Evolutionary conservation across 2,329 filamentous ascomycete species (phyloP).

Genomic region (Cordyceps cicadae): DNA sequence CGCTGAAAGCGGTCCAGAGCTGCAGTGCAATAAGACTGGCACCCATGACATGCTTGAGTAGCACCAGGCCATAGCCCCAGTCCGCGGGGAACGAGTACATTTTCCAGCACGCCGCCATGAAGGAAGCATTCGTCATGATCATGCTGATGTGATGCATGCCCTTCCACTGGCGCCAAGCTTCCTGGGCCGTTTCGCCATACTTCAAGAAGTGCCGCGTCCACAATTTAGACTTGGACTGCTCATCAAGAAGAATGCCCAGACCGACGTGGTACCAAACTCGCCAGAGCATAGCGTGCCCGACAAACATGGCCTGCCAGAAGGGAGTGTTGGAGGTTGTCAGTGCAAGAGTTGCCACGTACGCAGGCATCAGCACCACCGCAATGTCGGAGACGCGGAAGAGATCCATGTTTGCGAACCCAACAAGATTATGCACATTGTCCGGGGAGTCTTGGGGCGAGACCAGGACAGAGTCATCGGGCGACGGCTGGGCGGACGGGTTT

Average conservation of each 20-base stretch:
- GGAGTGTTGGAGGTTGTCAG: slow-evolving; percentile 69
- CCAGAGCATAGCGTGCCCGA: slow-evolving; percentile 72
- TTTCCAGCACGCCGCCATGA: slow-evolving; percentile 89
- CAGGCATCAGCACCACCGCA: slow-evolving; percentile 65
- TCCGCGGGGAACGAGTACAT: slow-evolving; percentile 83
- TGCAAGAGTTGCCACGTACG: slow-evolving; percentile 67
- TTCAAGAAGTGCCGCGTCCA: slow-evolving; percentile 99
- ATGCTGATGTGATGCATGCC: slow-evolving; percentile 89
- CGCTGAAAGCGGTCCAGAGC: slow-evolving; percentile 84
- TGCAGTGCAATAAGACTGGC: slow-evolving; percentile 74
- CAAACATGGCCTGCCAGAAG: slow-evolving; percentile 68
- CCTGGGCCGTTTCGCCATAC: slow-evolving; percentile 79
- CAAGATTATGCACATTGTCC: slow-evolving; percentile 68
- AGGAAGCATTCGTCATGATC: slow-evolving; percentile 80
- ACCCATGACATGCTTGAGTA: slow-evolving; percentile 82
- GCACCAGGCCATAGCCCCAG: slow-evolving; percentile 77
- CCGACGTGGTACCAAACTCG: slow-evolving; percentile 88
- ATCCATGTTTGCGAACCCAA: slow-evolving; percentile 79
- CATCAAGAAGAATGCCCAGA: slow-evolving; percentile 73
- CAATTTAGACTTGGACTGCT: slow-evolving; percentile 81
- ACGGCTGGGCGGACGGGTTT: slow-evolving; percentile 11
- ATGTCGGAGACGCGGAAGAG: slow-evolving; percentile 80
- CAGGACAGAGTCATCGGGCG: slow-evolving; percentile 19
- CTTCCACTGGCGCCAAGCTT: slow-evolving; percentile 98
- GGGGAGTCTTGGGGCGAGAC: slow-evolving; percentile 36